Evolutionary conservation across 2,329 filamentous ascomycete species (phyloP).

Genomic region (Alternaria gaisen): DNA sequence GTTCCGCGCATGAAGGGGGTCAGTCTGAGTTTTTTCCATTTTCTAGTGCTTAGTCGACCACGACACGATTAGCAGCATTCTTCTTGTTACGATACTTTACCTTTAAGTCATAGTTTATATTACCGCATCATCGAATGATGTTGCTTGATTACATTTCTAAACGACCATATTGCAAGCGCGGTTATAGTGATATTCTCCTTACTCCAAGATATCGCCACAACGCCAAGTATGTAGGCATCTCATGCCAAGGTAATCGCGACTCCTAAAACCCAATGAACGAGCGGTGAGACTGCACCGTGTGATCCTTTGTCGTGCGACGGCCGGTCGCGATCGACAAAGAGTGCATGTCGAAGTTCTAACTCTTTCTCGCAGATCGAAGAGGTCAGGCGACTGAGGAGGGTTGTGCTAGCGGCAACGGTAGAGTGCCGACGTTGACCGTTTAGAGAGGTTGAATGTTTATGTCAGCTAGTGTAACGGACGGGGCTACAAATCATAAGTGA

Average conservation of each 20-base stretch:
- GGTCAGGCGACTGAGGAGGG: conserved; percentile 7
- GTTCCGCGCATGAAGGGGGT: neutral
- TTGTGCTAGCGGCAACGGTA: neutral
- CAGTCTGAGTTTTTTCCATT: neutral
- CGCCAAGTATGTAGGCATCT: neutral
- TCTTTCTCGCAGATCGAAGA: neutral
- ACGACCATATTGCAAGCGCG: neutral
- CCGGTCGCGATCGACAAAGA: neutral
- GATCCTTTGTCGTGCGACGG: conserved; percentile 1
- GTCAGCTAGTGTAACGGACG: conserved; percentile 5
- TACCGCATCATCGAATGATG: neutral
- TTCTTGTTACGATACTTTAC: conserved; percentile 1
- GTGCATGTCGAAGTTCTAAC: neutral
- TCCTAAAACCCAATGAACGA: neutral
- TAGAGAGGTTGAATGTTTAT: neutral
- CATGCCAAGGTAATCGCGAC: neutral
- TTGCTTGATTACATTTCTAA: neutral
- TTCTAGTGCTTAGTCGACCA: neutral
- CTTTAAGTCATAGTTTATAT: neutral
- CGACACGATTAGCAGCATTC: neutral
- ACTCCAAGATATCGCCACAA: neutral
- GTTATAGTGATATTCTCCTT: neutral
- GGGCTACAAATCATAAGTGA: neutral
- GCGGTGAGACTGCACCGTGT: conserved; percentile 3
- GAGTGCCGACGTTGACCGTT: conserved; percentile 9